Evolutionary conservation across 2,329 filamentous ascomycete genomes (phyloP), one percentile per base, ranked within the genome.

Genomic region (Elsinoe perseae): DNA sequence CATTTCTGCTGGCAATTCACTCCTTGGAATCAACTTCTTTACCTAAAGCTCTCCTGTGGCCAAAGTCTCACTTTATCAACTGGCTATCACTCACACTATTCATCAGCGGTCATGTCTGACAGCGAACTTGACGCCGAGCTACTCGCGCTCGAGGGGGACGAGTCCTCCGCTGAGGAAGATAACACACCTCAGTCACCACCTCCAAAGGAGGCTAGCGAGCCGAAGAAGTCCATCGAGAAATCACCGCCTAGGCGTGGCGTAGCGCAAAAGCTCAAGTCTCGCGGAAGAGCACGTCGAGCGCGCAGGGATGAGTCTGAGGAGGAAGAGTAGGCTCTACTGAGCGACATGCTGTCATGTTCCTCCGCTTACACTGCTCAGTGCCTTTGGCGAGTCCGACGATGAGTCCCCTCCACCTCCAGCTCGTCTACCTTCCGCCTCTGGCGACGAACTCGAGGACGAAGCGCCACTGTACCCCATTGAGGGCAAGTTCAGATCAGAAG

Each of bases 111-210:
- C 66, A 95, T 95, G 90, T 86, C 88, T 57, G 88, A 92, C 68
- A 65, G 69, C 61, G 73, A 75, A 57, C 81, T 96, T 63, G 92
- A 97, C 69, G 90, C 92, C 65, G 92, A 96, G 75, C 84, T 97
- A 62, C 85, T 97, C 62, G 91, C 89, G 67, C 84, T 97, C 62
- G 93, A 91, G 56, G 93, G 89, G 65, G 86, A 77, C 64, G 69
- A 72, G 57, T 73, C 75, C 59, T 77, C 75, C 52, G 76, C 78
- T 61, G 78, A 80, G 62, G 69, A 72, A 56, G 64, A 68, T 30
- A 62, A 81, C 65, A 75, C 78, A 62, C 77, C 73, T 34, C 80
- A 81, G 46, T 76, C 77, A 53, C 80, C 82, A 60, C 74, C 78
- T 59, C 72, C 76, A 60, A 63, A 71, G 57, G 56, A 66, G 64